phyloP scores from a whole-genome alignment of 805 yeast genomes.

The Lipomyces sp. region DNA sequence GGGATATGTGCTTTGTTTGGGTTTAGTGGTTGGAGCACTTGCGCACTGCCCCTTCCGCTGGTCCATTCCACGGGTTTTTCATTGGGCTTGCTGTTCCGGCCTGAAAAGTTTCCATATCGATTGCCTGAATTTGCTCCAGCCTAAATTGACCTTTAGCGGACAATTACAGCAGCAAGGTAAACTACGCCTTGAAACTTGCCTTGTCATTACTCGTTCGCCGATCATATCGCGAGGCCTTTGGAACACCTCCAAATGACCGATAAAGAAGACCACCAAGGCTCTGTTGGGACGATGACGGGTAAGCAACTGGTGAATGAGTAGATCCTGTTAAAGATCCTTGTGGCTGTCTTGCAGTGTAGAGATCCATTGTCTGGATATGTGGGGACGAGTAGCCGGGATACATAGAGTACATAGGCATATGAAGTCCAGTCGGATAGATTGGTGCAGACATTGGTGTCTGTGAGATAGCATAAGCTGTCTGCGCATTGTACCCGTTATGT shows the following conservation, averaged over 20 bases:
- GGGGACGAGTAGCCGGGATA: slow-evolving; percentile 25
- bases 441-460: slow-evolving; percentile 20
- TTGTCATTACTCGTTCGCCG: slow-evolving; percentile 4
- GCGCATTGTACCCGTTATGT: slow-evolving; percentile 10
- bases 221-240: slow-evolving; percentile 9
- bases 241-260: slow-evolving; percentile 9
- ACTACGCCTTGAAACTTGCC: neutral
- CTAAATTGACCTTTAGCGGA: neutral
- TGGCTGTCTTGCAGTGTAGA: slow-evolving; percentile 11
- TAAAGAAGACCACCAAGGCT: slow-evolving; percentile 1
- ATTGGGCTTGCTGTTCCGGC: neutral
- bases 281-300: slow-evolving; percentile 12
- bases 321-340: slow-evolving; percentile 11
- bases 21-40: neutral
- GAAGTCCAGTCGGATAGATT: slow-evolving; percentile 21
- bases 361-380: slow-evolving; percentile 13
- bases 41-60: neutral
- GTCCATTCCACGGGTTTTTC: neutral
- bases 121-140: neutral
- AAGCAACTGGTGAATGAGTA: slow-evolving; percentile 6
- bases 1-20: neutral
- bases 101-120: neutral
- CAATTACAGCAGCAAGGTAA: neutral
- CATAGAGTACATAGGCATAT: slow-evolving; percentile 28
- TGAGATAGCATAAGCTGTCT: slow-evolving; percentile 11